These are phyloP conservation scores for Lepidium didymum DNA, from an alignment of 345 rosid genomes.

Conservation along the genomic window DNA sequence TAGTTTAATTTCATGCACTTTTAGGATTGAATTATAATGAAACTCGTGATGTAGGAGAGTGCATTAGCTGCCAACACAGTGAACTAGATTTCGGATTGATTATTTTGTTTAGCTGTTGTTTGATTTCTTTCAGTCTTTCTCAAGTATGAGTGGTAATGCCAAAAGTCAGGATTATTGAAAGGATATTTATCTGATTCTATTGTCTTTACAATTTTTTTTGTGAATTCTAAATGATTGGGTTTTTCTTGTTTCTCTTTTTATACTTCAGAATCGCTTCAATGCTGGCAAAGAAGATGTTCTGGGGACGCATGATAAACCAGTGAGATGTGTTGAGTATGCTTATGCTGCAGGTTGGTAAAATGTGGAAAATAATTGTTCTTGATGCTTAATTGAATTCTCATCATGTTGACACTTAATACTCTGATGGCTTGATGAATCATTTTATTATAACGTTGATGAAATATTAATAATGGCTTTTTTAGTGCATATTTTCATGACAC, in stretches of 20 bases:
- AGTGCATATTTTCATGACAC: not conserved
- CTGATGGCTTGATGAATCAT: not conserved
- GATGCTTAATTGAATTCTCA: not conserved
- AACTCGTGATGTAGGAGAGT: not conserved
- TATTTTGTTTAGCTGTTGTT: not conserved
- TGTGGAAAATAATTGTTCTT: not conserved
- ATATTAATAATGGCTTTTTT: not conserved
- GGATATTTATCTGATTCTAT: not conserved
- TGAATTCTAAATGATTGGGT: not conserved
- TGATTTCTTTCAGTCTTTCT: not conserved
- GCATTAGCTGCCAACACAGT: too few relatives aligned
- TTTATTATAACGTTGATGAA: not conserved
- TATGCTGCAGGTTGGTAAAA: constrained; percentile 78
- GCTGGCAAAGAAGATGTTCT: constrained; percentile 73
- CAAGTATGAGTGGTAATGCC: not conserved
- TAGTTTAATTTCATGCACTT: not conserved
- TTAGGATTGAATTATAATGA: not conserved
- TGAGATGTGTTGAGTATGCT: constrained; percentile 88
- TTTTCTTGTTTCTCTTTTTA: not conserved
- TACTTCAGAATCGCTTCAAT: constrained; percentile 72
- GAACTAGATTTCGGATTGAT: not conserved
- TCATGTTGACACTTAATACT: not conserved
- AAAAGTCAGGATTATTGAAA: not conserved
- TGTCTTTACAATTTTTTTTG: not conserved
- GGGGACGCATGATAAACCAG: constrained; percentile 87